Conservation (phyloP, 805 yeast genomes). For the Saccharomyces mikatae region DNA sequence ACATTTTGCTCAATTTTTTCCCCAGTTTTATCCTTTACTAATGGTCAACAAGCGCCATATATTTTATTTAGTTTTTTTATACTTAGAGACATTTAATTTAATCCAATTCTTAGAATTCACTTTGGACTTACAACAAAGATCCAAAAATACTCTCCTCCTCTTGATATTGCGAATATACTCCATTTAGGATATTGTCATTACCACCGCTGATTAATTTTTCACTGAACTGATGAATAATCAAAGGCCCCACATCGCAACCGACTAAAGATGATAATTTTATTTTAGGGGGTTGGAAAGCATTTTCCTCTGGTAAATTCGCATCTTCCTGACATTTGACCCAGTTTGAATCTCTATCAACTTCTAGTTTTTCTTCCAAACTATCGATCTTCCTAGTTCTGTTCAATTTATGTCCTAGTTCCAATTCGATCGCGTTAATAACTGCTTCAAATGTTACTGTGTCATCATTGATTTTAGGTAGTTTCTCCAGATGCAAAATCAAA, state of each 20-base stretch:
- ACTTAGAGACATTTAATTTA: not conserved
- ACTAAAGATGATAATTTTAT: conserved; percentile 31
- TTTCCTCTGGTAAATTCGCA: conserved; percentile 13
- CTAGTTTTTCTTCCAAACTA: conserved; percentile 9
- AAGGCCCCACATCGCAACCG: conserved; percentile 35
- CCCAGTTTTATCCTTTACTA: not conserved
- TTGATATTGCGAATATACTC: conserved; percentile 2
- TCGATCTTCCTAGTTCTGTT: conserved; percentile 4
- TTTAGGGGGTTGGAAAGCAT: conserved; percentile 11
- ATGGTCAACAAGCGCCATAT: not conserved
- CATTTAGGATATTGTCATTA: not conserved
- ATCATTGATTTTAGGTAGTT: conserved; percentile 18
- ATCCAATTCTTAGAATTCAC: not conserved
- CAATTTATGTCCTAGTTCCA: conserved; percentile 21
- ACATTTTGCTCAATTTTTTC: not conserved
- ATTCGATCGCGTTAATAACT: conserved; percentile 21
- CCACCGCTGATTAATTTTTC: conserved; percentile 13
- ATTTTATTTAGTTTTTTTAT: not conserved
- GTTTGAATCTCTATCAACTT: conserved; percentile 25
- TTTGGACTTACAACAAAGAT: not conserved
- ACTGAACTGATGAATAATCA: conserved; percentile 35
- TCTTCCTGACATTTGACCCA: conserved; percentile 26
- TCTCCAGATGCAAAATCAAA: conserved; percentile 20
- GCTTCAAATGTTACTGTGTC: conserved; percentile 23
- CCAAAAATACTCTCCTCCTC: not conserved